Conservation (phyloP, 169 alveolate species). For the Eimeria maxima region DNA sequence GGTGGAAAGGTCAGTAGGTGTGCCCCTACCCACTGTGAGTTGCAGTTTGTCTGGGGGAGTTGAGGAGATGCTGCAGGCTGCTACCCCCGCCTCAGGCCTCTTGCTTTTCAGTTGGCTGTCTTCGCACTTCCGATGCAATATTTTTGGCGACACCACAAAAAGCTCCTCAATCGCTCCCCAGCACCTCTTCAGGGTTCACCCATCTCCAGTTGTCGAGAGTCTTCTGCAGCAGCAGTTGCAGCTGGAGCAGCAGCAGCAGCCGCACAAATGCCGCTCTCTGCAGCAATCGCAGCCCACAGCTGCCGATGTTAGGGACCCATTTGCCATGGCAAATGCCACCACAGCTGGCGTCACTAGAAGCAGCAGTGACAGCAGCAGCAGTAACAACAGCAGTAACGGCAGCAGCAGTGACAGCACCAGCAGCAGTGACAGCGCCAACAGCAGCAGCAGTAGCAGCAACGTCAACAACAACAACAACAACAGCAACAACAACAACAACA, state of each 20-base stretch:
- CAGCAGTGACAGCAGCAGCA: no score
- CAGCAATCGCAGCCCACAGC: not conserved
- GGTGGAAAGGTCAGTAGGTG: no score
- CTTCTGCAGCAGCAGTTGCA: no score
- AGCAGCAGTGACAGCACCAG: not conserved
- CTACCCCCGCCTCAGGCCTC: constrained; percentile 1
- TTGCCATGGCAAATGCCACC: not conserved
- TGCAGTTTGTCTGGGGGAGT: not conserved
- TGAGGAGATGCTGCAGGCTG: not conserved
- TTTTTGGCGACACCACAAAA: not conserved
- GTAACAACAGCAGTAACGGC: not conserved
- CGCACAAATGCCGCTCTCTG: not conserved
- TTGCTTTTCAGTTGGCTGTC: not conserved
- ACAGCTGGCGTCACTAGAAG: not conserved
- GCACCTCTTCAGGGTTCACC: constrained; percentile 27
- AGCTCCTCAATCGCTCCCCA: not conserved
- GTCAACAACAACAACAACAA: not conserved
- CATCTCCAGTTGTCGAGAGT: constrained; percentile 18
- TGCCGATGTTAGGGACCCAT: not conserved
- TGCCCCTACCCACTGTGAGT: not conserved
- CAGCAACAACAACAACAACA: not conserved
- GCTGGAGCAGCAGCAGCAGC: constrained; percentile 51
- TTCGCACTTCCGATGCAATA: constrained; percentile 6
- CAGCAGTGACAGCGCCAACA: constrained; percentile 9
- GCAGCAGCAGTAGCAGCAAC: constrained; percentile 16